Base-by-base conservation (phyloP, 345 rosid species). In the Acer campestre region DNA sequence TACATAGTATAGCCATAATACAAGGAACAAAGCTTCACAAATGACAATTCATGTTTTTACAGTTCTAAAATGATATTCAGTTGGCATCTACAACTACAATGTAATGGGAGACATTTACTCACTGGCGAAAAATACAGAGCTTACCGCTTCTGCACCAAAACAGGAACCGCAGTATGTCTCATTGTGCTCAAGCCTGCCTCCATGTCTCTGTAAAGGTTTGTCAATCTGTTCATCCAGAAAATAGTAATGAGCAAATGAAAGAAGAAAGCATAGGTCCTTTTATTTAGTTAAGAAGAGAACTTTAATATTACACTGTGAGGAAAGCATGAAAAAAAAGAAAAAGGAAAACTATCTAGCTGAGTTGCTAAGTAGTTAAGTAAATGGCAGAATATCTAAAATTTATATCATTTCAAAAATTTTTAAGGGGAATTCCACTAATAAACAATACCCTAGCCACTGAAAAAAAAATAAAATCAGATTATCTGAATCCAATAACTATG, bases 91-190 rank as follows among this genome's bases (percentile, higher is more conserved):
- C 20, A 51, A 65, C 42, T 9, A 67, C 55, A 46, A 55, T 40
- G 40, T 53, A 66, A 65, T 22, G 17, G 31, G 56, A 66, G 42
- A 7, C 65, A 77, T 20, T 63, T n/a, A 77, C 3, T 10, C 20
- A 55, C 12, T 4, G 68, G 55, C 25, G 13, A 25, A 71, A 76
- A 1, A 71, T 69, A 73, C 55, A 59, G 65, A 70, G 42, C 90
- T 78, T 89, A 97, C 98, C 48, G 83, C 62, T 87, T 97, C 96
- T 53, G 98, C 93, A 71, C 99, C 98, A 83, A 87, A 93, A 78
- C 98, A 97, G 62, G 98, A 97, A 70, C 98, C 97, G 77, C 99
- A 93, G 68, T 91, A 97, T 27, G 97, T 97, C 81, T 94, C 97
- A 67, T 97, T 97, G 84, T 94, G 98, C 87, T 85, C 98, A 70